Conservation (phyloP, 169 alveolate species). For the Cryptosporidium ubiquitum region DNA sequence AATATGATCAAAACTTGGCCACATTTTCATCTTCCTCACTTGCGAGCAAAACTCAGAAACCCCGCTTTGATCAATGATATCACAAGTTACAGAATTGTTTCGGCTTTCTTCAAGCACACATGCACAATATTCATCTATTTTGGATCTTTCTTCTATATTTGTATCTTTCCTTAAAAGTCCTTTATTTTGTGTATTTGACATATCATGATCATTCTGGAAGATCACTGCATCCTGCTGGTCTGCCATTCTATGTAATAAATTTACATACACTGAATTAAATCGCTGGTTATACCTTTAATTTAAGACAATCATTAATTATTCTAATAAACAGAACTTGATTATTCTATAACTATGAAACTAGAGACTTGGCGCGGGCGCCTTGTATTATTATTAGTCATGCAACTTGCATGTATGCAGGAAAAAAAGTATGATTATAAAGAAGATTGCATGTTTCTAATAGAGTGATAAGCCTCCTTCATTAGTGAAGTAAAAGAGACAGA, state of each 20-base stretch:
- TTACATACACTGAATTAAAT: neutral
- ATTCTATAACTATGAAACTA: neutral
- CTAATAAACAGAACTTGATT: neutral
- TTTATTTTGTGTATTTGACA: neutral
- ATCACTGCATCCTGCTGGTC: neutral
- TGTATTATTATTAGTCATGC: neutral
- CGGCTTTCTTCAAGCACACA: neutral
- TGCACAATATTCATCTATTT: neutral
- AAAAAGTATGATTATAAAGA: neutral
- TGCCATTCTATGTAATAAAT: neutral
- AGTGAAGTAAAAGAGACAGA: slow-evolving; percentile 63
- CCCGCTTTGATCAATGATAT: neutral
- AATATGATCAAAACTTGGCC: slow-evolving; percentile 67
- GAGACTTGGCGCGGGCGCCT: slow-evolving; percentile 8
- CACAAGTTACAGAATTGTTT: neutral
- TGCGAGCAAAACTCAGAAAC: slow-evolving; percentile 26
- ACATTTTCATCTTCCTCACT: slow-evolving; percentile 43
- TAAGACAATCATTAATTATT: neutral
- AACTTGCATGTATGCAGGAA: neutral
- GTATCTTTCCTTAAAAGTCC: neutral
- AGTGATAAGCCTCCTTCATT: slow-evolving; percentile 57
- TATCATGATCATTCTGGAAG: neutral
- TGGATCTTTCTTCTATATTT: neutral
- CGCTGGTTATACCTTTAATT: neutral
- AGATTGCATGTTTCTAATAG: slow-evolving; percentile 49